These are phyloP conservation scores for Nicotiana benthamiana DNA, from an alignment of 257 asterid species.

Conservation along the genomic window DNA sequence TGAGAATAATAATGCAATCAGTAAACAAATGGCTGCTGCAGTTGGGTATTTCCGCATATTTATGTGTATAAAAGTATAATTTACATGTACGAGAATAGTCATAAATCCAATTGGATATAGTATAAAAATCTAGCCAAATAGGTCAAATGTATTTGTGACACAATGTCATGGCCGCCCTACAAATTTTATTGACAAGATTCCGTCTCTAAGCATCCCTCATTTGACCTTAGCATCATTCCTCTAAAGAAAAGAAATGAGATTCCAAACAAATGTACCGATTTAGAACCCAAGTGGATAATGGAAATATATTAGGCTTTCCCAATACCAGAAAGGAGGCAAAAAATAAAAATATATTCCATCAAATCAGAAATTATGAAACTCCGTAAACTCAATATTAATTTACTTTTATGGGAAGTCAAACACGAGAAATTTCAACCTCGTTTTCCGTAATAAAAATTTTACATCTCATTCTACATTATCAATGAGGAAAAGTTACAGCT, in stretches of 20 bases:
- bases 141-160: neutral
- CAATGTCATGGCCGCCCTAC: neutral
- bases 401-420: conserved; percentile 8
- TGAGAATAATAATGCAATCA: neutral
- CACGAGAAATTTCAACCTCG: conserved; percentile 16
- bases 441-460: conserved; percentile 23
- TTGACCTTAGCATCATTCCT: neutral
- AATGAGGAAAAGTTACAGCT: conserved; percentile 16
- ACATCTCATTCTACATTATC: conserved; percentile 30
- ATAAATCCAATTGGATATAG: neutral
- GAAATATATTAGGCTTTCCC: neutral
- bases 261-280: neutral
- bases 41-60: neutral
- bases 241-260: neutral
- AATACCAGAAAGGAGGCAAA: neutral
- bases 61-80: neutral
- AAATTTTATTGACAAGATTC: neutral
- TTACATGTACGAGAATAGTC: too few relatives aligned
- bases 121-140: neutral
- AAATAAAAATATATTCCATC: neutral
- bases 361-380: neutral
- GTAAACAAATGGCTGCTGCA: neutral
- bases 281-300: neutral
- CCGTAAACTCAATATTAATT: neutral
- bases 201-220: neutral